Conservation (phyloP, 1,139 yeast species). For the Wickerhamiella infanticola region DNA sequence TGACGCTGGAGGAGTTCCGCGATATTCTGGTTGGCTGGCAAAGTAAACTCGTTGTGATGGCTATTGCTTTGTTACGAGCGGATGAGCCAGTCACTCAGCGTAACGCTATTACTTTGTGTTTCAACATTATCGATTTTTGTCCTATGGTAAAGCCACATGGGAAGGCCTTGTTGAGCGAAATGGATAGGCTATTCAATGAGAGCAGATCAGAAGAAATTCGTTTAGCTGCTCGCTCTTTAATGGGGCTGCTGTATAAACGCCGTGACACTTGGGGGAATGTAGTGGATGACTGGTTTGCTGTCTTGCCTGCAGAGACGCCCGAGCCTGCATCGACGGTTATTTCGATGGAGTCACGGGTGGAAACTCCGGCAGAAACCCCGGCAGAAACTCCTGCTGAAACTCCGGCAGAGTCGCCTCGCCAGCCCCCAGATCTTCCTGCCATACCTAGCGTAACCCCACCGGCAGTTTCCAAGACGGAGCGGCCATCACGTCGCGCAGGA, state of each 20-base stretch:
- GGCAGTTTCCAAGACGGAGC: too few species aligned
- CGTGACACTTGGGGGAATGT: not conserved
- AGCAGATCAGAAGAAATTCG: not conserved
- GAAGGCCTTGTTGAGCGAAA: not conserved
- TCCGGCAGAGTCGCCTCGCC: too few species aligned
- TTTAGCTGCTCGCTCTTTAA: not conserved
- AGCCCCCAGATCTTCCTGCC: too few species aligned
- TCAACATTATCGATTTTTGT: not conserved
- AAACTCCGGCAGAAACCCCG: too few species aligned
- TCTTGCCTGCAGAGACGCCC: not conserved
- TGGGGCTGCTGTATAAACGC: not conserved
- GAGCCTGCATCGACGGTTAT: too few species aligned
- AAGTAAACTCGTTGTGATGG: not conserved
- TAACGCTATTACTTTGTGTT: not conserved
- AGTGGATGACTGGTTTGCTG: not conserved
- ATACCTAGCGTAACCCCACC: too few species aligned
- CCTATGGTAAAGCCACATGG: not conserved
- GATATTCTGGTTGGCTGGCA: not conserved
- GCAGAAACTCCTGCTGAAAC: too few species aligned
- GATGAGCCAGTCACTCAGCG: slow-evolving; percentile 1
- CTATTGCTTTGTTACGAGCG: not conserved
- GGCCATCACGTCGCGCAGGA: too few species aligned
- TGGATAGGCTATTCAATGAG: not conserved
- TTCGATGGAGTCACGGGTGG: too few species aligned
- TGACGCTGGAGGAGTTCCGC: not conserved